Conservation (phyloP, 1,284 basidiomycete genomes). For the Pulveroboletus sp. region DNA sequence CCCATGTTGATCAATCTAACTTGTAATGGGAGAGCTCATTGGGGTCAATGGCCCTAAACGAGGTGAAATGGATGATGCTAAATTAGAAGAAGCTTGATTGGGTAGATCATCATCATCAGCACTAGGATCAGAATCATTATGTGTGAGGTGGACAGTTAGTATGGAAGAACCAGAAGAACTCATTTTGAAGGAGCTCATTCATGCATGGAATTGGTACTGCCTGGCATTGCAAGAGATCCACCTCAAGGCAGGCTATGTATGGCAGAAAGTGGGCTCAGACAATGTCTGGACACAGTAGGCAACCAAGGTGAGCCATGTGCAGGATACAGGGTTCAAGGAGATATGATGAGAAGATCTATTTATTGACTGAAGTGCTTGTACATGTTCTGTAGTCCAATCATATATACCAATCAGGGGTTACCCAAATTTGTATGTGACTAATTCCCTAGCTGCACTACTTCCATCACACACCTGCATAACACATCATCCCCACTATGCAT, state of each 20-base stretch:
- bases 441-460: not conserved
- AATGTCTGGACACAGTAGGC: constrained; percentile 20
- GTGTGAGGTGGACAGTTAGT: not conserved
- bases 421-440: constrained; percentile 19
- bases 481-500: not conserved
- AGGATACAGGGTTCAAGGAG: constrained; percentile 20
- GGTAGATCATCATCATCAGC: not conserved
- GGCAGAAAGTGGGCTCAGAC: constrained; percentile 23
- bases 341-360: not conserved
- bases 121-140: not conserved
- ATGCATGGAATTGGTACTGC: constrained; percentile 31
- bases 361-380: no score
- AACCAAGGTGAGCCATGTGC: constrained; percentile 7
- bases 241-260: constrained; percentile 27
- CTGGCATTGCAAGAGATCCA: constrained; percentile 26
- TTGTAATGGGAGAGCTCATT: constrained; percentile 11
- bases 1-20: constrained; percentile 10
- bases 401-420: not conserved
- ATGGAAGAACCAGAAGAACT: constrained; percentile 14
- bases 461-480: not conserved
- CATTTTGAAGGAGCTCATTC: constrained; percentile 21
- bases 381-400: no score
- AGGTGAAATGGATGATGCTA: constrained; percentile 21
- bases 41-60: constrained; percentile 9
- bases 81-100: constrained; percentile 20